These are phyloP conservation scores for Coffea humblotiana DNA, from an alignment of 305 asterid genomes.

Conservation along the genomic window DNA sequence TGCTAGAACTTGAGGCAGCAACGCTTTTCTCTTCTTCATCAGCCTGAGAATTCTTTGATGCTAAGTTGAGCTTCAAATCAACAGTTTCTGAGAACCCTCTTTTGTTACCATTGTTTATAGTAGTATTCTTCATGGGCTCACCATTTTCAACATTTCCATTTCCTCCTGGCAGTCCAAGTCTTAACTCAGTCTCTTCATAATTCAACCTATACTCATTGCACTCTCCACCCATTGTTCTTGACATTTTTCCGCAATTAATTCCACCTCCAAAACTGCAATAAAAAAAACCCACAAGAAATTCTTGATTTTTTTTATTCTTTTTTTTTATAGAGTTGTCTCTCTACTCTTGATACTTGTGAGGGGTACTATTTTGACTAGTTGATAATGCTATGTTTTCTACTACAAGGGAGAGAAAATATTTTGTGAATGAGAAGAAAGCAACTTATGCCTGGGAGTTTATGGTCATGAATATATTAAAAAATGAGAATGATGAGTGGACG, in stretches of 20 bases:
- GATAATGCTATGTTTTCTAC: neutral
- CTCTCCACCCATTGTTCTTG: neutral
- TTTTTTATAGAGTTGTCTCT: neutral
- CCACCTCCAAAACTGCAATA: neutral
- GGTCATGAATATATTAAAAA: neutral
- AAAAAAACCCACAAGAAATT: neutral
- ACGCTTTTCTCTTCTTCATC: neutral
- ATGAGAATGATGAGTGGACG: neutral
- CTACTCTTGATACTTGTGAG: neutral
- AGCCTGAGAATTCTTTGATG: slow-evolving; percentile 6
- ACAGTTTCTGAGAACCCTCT: slow-evolving; percentile 26
- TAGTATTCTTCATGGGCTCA: neutral
- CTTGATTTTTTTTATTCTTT: neutral
- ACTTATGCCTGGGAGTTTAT: neutral
- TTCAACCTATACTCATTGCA: slow-evolving; percentile 9
- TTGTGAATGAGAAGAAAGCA: neutral
- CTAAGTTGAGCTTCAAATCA: slow-evolving; percentile 23
- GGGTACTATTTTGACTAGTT: neutral
- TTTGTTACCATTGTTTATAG: neutral
- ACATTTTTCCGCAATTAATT: neutral
- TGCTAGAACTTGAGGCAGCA: slow-evolving; percentile 5
- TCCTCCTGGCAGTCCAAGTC: slow-evolving; percentile 21
- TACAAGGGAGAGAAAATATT: neutral
- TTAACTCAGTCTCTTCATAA: slow-evolving; percentile 18
- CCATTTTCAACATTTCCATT: neutral